Evolutionary conservation across 306 rosid genomes (phyloP), one percentile per base, ranked within the genome.

Genomic region (Casuarina equisetifolia): DNA sequence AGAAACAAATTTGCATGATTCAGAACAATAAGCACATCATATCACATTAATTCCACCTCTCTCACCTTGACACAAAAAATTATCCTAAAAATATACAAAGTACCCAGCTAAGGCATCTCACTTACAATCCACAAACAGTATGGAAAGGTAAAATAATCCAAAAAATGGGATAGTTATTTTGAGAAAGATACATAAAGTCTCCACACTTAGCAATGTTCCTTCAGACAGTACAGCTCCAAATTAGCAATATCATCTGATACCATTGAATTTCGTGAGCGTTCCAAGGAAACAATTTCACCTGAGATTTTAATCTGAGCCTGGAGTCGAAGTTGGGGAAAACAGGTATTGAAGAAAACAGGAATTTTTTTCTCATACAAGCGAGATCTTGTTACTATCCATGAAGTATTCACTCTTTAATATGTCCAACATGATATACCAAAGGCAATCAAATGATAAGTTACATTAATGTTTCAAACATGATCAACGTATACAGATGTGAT

Each of bases 1-100:
- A 76, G 70, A 75, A 46, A 62, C 53, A 78, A 70, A 77, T 62
- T 57, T 74, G 64, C 58, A 69, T 54, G 53, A 80, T 77, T 42
- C 64, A 61, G 55, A 57, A 54, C 59, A 53, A 73, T 40, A 54
- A 67, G 35, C 59, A 79, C n/a, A 69, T 19, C 75, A 64, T 52
- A 82, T 57, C 55, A 68, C 68, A 76, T 72, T 55, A 44, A 44
- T 72, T 74, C 16, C 75, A 75, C 50, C 59, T 68, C 46, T 70
- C 59, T 63, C 61, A n/a, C 36, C 63, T 71, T 38, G 70, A 39
- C 16, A 64, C 13, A 64, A 9, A 3, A 35, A 13, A 4, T 45
- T 6, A 35, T 48, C 20, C 43, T 53, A 68, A 54, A 68, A 54
- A 68, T 9, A 35, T 10, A 52, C 32, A 32, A 43, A 68, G 53